Percentiles rank a stretch among this genome's conserved stretches.
Evolutionary conservation across 768 basidiomycete species (phyloP).

Genomic region (Naematelia encephala): DNA sequence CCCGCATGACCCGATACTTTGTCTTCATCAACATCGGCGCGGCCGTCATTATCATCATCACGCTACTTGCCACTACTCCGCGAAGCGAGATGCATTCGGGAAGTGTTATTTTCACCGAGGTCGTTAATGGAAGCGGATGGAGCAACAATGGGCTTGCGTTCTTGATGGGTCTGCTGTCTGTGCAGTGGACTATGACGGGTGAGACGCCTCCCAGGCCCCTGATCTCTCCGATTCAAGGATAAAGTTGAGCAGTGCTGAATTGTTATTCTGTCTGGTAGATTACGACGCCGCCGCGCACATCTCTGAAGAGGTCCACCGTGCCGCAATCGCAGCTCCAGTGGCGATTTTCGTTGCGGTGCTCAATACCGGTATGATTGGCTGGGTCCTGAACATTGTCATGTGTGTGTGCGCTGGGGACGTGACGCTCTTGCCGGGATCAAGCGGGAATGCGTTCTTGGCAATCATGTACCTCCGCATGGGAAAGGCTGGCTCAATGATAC

Average conservation of each 20-base stretch:
- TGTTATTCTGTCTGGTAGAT: constrained; percentile 1
- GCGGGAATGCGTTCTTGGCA: constrained; percentile 64
- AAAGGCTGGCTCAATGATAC: constrained; percentile 66
- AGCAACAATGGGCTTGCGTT: constrained; percentile 77
- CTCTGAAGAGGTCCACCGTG: constrained; percentile 52
- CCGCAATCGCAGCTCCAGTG: constrained; percentile 52
- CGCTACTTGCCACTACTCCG: constrained; percentile 64
- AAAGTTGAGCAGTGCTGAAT: not conserved
- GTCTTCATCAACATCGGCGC: constrained; percentile 84
- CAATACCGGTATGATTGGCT: constrained; percentile 60
- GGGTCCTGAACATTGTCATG: constrained; percentile 81
- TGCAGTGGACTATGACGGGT: constrained; percentile 64
- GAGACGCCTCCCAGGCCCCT: not conserved
- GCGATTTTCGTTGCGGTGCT: constrained; percentile 53
- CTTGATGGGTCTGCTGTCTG: constrained; percentile 76
- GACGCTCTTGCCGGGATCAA: constrained; percentile 63
- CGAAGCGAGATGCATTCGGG: constrained; percentile 75
- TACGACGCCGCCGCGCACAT: constrained; percentile 52
- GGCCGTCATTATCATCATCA: constrained; percentile 78
- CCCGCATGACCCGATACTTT: constrained; percentile 61
- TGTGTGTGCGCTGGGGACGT: constrained; percentile 50
- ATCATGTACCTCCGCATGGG: constrained; percentile 76
- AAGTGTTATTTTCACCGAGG: constrained; percentile 70
- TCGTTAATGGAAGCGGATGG: constrained; percentile 72
- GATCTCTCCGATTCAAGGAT: not conserved